These are phyloP conservation scores for Pseudopithomyces maydicus DNA, from an alignment of 2,329 filamentous ascomycete genomes.

Conservation along the genomic window DNA sequence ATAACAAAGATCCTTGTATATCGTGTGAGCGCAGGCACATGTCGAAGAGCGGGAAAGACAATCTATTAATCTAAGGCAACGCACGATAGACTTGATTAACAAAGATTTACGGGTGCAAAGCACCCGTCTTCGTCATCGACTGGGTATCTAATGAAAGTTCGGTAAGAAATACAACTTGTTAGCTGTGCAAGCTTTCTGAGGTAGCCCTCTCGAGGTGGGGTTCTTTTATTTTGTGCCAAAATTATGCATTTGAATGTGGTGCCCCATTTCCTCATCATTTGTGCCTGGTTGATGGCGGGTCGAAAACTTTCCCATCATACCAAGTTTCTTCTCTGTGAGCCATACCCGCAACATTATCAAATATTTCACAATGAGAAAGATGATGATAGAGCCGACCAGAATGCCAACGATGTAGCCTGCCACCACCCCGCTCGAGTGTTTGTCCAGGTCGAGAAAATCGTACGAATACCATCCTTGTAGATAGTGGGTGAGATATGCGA, in stretches of 20 bases:
- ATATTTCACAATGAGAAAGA: conserved; percentile 50
- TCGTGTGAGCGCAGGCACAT: no score
- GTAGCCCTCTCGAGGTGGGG: not conserved
- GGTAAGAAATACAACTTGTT: no score
- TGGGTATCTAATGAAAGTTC: no score
- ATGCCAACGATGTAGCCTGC: conserved; percentile 66
- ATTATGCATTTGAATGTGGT: conserved; percentile 25
- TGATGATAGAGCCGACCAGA: conserved; percentile 43
- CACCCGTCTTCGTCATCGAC: no score
- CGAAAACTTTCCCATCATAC: conserved; percentile 45
- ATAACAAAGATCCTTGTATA: no score
- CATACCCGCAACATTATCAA: conserved; percentile 46
- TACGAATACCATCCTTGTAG: conserved; percentile 79
- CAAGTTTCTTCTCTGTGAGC: conserved; percentile 52
- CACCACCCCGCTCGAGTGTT: conserved; percentile 58
- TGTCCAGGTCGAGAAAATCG: conserved; percentile 69
- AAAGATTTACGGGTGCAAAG: no score
- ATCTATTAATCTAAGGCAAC: no score
- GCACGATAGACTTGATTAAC: no score
- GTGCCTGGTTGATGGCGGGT: conserved; percentile 6
- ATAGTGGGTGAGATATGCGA: conserved; percentile 75
- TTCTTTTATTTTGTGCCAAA: conserved; percentile 20
- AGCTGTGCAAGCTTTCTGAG: not conserved
- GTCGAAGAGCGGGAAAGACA: no score
- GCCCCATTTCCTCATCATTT: conserved; percentile 21